A percentile compares a stretch with the other conserved stretches of the same genome.
phyloP scores from a whole-genome alignment of 2,329 filamentous ascomycete genomes.

The Monosporascus sp. region DNA sequence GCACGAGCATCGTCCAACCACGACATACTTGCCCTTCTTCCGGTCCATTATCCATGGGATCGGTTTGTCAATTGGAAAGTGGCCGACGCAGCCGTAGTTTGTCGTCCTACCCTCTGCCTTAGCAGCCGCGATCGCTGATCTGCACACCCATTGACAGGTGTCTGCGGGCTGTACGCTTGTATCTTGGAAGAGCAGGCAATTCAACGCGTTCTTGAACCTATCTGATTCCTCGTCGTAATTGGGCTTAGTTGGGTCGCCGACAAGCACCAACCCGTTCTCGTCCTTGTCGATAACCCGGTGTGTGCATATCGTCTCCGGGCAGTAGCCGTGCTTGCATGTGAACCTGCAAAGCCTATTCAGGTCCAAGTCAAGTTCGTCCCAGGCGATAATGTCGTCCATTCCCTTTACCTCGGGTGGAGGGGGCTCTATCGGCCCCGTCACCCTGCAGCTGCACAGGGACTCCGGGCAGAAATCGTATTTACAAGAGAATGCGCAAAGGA shows the following conservation, averaged over 20 bases:
- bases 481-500: conserved; percentile 12
- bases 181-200: conserved; percentile 2
- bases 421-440: conserved; percentile 9
- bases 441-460: conserved; percentile 9
- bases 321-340: conserved; percentile 14
- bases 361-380: conserved; percentile 12
- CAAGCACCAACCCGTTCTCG: no score
- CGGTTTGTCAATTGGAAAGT: conserved; percentile 5
- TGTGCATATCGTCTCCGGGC: conserved; percentile 10
- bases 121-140: conserved; percentile 1
- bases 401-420: conserved; percentile 13
- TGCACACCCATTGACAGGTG: conserved; percentile 2
- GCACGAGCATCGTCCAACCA: conserved; percentile 4
- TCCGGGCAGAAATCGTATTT: conserved; percentile 9
- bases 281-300: background rate
- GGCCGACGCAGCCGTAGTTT: conserved; percentile 8
- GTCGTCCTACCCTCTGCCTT: conserved; percentile 2
- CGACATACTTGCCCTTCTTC: background rate
- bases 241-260: background rate
- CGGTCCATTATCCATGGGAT: conserved; percentile 2
- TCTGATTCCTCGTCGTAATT: conserved; percentile 3
- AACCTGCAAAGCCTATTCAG: conserved; percentile 13
- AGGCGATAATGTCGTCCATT: conserved; percentile 4
- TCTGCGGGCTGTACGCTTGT: background rate
- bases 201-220: background rate